Evolutionary conservation across 768 basidiomycete genomes (phyloP).

Genomic region (Asterophora parasitica): DNA sequence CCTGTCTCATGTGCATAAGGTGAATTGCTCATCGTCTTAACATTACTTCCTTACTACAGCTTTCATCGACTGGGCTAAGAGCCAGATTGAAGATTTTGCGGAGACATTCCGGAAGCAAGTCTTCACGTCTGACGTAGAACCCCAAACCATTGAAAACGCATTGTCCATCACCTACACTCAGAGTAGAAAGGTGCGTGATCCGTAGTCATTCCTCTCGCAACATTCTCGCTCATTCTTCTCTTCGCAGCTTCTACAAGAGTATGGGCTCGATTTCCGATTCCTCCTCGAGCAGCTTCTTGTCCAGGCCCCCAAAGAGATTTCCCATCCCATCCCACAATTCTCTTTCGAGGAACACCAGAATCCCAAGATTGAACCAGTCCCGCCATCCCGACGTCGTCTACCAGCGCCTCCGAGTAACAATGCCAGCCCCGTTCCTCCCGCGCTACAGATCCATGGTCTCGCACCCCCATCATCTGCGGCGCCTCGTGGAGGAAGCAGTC

Average conservation of each 20-base stretch:
- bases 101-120: slow-evolving; percentile 89
- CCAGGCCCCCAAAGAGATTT: slow-evolving; percentile 39
- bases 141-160: slow-evolving; percentile 70
- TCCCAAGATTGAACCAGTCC: slow-evolving; percentile 22
- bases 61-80: slow-evolving; percentile 92
- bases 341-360: slow-evolving; percentile 26
- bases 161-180: slow-evolving; percentile 72
- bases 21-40: background rate
- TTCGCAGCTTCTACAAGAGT: slow-evolving; percentile 78
- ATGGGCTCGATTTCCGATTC: slow-evolving; percentile 90
- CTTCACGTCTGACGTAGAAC: slow-evolving; percentile 75
- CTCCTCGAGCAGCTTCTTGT: slow-evolving; percentile 74
- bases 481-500: slow-evolving; percentile 14
- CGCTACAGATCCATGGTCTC: slow-evolving; percentile 11
- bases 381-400: slow-evolving; percentile 14
- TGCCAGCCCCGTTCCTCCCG: background rate
- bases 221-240: no score
- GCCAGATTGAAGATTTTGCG: slow-evolving; percentile 77
- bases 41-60: slow-evolving; percentile 39
- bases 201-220: background rate
- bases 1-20: background rate
- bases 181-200: slow-evolving; percentile 67
- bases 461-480: slow-evolving; percentile 14
- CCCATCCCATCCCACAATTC: slow-evolving; percentile 25
- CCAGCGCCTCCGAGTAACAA: slow-evolving; percentile 6